phyloP scores from a whole-genome alignment of 805 yeast genomes.

The Myxozyma kluyveri region DNA sequence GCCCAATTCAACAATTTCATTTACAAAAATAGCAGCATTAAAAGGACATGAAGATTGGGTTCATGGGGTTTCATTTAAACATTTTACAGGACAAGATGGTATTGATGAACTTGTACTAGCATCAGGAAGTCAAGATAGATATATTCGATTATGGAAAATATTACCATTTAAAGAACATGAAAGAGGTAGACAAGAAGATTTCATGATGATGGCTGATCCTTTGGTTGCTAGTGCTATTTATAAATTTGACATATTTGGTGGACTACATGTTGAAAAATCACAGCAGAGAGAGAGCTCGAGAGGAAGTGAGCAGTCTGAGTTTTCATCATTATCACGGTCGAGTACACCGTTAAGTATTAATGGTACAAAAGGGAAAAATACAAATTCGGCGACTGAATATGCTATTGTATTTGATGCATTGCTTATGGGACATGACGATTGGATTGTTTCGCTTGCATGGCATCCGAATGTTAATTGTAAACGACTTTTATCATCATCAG shows the following conservation, averaged over 20 bases:
- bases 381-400: conserved; percentile 44
- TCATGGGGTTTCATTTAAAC: conserved; percentile 62
- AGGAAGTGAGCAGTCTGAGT: background rate
- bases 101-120: conserved; percentile 67
- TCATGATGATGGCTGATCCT: conserved; percentile 18
- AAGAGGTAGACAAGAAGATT: conserved; percentile 1
- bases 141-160: conserved; percentile 76
- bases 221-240: conserved; percentile 18
- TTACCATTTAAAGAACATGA: conserved; percentile 15
- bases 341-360: conserved; percentile 23
- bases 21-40: conserved; percentile 46
- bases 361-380: background rate
- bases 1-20: background rate
- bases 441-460: conserved; percentile 89
- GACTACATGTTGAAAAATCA: too few relatives aligned
- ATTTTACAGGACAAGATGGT: conserved; percentile 36
- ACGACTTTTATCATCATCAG: conserved; percentile 75
- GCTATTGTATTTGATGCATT: conserved; percentile 80
- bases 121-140: conserved; percentile 88
- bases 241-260: conserved; percentile 3
- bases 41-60: conserved; percentile 98
- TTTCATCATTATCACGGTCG: background rate
- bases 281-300: too few relatives aligned
- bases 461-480: conserved; percentile 52
- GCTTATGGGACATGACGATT: conserved; percentile 97